Evolutionary conservation across 164 flowering plant genomes (phyloP).

Genomic region (Nymphaea thermarum): DNA sequence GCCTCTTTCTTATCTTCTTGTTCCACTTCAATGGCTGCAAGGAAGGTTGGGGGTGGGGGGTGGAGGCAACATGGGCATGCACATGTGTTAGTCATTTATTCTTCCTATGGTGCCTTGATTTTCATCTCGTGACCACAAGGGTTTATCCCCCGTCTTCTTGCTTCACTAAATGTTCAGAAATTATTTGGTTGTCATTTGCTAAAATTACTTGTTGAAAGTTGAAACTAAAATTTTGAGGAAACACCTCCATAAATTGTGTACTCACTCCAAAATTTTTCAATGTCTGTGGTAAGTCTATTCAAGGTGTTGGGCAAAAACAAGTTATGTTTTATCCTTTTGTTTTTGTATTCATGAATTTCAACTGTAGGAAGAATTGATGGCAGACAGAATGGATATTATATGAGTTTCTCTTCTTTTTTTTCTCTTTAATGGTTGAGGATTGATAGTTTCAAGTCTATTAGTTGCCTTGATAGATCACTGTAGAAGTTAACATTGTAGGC

Average conservation of each 20-base stretch:
- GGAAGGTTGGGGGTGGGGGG: no score
- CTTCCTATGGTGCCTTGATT: background rate
- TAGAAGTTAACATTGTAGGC: no score
- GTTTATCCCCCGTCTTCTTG: background rate
- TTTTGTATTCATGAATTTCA: no score
- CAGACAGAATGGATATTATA: background rate
- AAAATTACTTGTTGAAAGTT: no score
- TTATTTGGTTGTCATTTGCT: no score
- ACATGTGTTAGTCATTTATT: background rate
- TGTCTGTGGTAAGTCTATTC: no score
- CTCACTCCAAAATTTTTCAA: background rate
- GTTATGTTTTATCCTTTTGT: no score
- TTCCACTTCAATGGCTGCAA: background rate
- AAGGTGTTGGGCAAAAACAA: no score
- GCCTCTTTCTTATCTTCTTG: no score
- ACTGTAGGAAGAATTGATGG: background rate
- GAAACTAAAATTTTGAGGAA: background rate
- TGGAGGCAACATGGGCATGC: no score
- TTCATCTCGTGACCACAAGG: background rate
- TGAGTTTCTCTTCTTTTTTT: no score
- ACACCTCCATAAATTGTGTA: background rate
- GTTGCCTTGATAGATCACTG: background rate
- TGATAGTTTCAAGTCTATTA: background rate
- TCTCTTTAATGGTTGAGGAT: background rate
- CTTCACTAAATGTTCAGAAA: no score